These are phyloP conservation scores for Chlamydomonas incerta DNA, from an alignment of 139 green algal species.

Conservation along the genomic window DNA sequence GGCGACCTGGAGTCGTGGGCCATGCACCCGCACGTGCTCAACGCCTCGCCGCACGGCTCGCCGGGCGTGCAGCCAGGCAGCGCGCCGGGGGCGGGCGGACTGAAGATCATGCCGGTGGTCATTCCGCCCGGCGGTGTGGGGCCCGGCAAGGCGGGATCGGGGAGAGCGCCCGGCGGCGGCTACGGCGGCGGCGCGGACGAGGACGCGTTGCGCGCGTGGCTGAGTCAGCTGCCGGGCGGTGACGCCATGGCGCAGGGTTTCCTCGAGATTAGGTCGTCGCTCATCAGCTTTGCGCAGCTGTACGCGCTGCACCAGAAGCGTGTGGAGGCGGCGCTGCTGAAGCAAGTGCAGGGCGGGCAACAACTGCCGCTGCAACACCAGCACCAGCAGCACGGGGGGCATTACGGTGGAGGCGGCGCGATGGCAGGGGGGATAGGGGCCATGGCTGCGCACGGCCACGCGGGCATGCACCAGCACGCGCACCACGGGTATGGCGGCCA, in stretches of 20 bases:
- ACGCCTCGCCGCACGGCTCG: background rate
- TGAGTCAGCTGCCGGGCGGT: constrained; percentile 15
- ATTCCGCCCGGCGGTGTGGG: too few relatives aligned
- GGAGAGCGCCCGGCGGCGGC: too few relatives aligned
- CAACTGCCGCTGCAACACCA: background rate
- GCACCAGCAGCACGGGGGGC: background rate
- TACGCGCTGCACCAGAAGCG: constrained; percentile 36
- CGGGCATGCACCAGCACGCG: too few relatives aligned
- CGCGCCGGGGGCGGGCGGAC: background rate
- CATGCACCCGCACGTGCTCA: constrained; percentile 36
- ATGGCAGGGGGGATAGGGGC: too few relatives aligned
- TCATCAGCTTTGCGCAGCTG: constrained; percentile 24
- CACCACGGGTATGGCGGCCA: too few relatives aligned
- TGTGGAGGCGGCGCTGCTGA: constrained; percentile 30
- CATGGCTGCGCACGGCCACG: too few relatives aligned
- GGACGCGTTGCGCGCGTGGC: constrained; percentile 3
- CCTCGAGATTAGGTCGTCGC: constrained; percentile 28
- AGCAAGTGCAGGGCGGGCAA: background rate
- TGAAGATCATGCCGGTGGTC: background rate
- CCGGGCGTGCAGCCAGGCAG: background rate
- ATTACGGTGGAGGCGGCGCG: too few relatives aligned
- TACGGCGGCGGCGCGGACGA: constrained; percentile 4
- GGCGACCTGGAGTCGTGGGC: constrained; percentile 34
- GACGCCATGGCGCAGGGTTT: constrained; percentile 29
- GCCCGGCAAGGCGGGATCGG: background rate